Conservation (phyloP, 345 rosid species). For the Nephelium lappaceum region DNA sequence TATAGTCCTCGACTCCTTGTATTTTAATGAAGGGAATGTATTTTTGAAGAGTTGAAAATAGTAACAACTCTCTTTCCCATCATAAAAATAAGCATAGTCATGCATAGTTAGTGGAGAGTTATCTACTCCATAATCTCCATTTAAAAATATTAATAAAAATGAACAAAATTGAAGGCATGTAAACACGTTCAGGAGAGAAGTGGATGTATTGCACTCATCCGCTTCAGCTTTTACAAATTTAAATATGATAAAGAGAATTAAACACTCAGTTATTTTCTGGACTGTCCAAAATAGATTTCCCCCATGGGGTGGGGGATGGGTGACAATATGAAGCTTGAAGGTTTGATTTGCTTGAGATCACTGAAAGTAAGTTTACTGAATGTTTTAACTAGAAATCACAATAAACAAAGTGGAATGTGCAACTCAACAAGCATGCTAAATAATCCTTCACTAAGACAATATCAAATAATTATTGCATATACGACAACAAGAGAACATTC, state of each 20-base stretch:
- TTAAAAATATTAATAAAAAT: not conserved
- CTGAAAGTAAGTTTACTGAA: conserved; percentile 2
- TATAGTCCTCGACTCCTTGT: not conserved
- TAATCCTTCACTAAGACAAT: not conserved
- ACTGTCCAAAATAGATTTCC: too few species aligned
- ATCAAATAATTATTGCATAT: not conserved
- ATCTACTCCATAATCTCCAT: not conserved
- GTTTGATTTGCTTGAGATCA: not conserved
- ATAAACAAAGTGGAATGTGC: not conserved
- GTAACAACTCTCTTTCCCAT: not conserved
- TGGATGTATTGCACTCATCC: not conserved
- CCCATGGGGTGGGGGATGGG: not conserved
- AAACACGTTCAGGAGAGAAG: not conserved
- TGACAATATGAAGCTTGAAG: not conserved
- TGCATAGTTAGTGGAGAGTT: not conserved
- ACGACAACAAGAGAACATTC: not conserved
- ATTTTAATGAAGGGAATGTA: not conserved
- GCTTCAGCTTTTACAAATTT: not conserved
- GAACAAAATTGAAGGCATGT: not conserved
- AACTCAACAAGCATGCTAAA: not conserved
- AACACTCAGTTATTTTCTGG: not conserved
- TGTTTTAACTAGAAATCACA: not conserved
- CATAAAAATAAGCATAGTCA: not conserved
- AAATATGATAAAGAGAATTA: not conserved
- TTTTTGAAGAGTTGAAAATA: not conserved